A percentile compares a stretch with the other conserved stretches of the same genome.
Evolutionary conservation across 164 flowering plant genomes (phyloP).

Genomic region (Magnolia sinica): DNA sequence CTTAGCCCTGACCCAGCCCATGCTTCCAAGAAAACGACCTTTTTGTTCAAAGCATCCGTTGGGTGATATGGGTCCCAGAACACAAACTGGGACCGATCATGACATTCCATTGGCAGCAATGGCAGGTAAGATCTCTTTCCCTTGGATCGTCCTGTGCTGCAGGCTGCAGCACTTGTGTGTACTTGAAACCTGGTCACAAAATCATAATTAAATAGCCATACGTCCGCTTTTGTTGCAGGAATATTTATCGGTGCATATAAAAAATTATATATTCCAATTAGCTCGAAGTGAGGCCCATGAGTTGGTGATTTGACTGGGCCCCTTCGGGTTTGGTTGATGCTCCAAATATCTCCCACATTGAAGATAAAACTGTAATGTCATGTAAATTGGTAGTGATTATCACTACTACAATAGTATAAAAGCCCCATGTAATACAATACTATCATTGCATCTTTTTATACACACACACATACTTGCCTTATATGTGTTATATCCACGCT

Average conservation of each 20-base stretch:
- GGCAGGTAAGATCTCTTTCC: neutral
- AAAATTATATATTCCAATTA: neutral
- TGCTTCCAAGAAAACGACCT: too few species aligned
- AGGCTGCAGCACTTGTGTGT: neutral
- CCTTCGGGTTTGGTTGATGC: neutral
- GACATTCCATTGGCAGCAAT: neutral
- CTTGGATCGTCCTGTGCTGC: conserved; percentile 1
- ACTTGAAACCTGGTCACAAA: conserved; percentile 12
- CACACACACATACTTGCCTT: too few species aligned
- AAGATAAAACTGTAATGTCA: too few species aligned
- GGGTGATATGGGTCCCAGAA: conserved; percentile 17
- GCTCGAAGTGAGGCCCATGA: too few species aligned
- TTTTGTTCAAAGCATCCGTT: conserved; percentile 1
- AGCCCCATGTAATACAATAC: too few species aligned
- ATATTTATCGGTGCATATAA: neutral
- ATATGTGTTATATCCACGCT: too few species aligned
- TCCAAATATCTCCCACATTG: too few species aligned
- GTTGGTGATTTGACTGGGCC: neutral
- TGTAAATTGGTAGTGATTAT: too few species aligned
- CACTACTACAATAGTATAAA: too few species aligned
- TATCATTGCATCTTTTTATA: too few species aligned
- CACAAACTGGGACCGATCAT: conserved; percentile 4
- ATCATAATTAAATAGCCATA: neutral
- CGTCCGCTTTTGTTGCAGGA: too few species aligned
- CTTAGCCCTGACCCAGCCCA: too few species aligned